A percentile compares a stretch with the other conserved stretches of the same genome.
Evolutionary conservation across 345 rosid genomes (phyloP).

Genomic region (Geranium rotundifolium): DNA sequence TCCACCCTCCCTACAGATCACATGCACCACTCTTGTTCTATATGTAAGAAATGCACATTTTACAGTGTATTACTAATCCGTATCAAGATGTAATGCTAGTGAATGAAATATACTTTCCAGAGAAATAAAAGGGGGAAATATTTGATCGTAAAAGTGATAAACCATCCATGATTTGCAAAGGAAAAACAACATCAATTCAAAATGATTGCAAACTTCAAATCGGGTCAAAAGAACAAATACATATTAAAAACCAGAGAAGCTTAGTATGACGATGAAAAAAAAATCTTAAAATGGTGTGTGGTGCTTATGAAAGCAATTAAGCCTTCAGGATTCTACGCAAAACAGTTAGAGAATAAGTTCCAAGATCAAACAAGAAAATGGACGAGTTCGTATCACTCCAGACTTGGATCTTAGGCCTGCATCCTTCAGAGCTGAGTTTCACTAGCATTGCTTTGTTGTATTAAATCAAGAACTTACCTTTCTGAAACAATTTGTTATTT

Average conservation of each 20-base stretch:
- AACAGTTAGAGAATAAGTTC: neutral
- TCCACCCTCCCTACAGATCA: conserved; percentile 18
- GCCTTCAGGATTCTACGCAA: neutral
- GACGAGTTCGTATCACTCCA: neutral
- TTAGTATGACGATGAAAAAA: too few relatives aligned
- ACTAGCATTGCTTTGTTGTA: neutral
- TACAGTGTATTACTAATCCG: neutral
- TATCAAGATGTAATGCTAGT: neutral
- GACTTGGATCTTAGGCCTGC: neutral
- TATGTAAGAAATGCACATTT: neutral
- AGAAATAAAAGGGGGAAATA: too few relatives aligned
- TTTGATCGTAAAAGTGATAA: neutral
- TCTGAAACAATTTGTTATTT: neutral
- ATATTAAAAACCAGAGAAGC: too few relatives aligned
- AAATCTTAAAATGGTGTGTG: too few relatives aligned
- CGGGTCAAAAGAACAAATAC: neutral
- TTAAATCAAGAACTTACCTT: neutral
- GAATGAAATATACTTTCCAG: neutral
- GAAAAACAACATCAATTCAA: neutral
- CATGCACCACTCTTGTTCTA: conserved; percentile 10
- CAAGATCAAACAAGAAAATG: neutral
- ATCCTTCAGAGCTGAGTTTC: neutral
- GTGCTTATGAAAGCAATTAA: too few relatives aligned
- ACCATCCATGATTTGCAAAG: neutral
- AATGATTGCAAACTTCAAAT: neutral